A percentile compares a stretch with the other conserved stretches of the same genome.
These are phyloP conservation scores for Trichophyton benhamiae DNA, from an alignment of 2,329 filamentous ascomycete genomes.

Conservation along the genomic window DNA sequence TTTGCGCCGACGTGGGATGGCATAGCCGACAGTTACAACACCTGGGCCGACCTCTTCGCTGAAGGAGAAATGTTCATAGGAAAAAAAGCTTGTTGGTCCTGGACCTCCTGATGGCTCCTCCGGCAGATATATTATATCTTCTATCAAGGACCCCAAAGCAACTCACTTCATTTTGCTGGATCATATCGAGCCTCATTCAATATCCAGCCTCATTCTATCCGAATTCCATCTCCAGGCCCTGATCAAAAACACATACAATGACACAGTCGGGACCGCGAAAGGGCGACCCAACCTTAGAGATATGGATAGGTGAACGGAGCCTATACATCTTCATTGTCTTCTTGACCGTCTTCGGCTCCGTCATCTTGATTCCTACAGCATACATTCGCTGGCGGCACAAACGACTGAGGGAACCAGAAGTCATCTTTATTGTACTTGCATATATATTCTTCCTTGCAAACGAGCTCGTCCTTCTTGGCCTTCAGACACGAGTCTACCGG, in stretches of 20 bases:
- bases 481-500: slow-evolving; percentile 6
- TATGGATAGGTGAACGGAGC: slow-evolving; percentile 5
- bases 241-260: background rate
- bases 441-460: slow-evolving; percentile 6
- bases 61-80: too few relatives aligned
- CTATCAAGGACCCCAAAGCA: background rate
- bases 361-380: slow-evolving; percentile 6
- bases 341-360: slow-evolving; percentile 6
- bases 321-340: slow-evolving; percentile 7
- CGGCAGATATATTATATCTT: background rate
- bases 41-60: background rate
- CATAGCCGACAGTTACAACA: background rate
- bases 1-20: background rate
- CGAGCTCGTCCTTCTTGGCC: slow-evolving; percentile 1
- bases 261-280: background rate
- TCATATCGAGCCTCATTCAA: background rate
- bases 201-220: background rate
- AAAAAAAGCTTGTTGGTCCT: background rate
- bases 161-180: background rate
- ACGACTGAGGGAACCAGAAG: slow-evolving; percentile 5
- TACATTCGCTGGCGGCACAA: slow-evolving; percentile 8
- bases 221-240: too few relatives aligned
- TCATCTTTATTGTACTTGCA: slow-evolving; percentile 5
- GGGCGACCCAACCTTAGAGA: background rate
- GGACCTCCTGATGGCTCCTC: background rate